A percentile compares a stretch with the other conserved stretches of the same genome.
phyloP scores from a whole-genome alignment of 2,329 filamentous ascomycete genomes.

The Fusarium liriodendri region DNA sequence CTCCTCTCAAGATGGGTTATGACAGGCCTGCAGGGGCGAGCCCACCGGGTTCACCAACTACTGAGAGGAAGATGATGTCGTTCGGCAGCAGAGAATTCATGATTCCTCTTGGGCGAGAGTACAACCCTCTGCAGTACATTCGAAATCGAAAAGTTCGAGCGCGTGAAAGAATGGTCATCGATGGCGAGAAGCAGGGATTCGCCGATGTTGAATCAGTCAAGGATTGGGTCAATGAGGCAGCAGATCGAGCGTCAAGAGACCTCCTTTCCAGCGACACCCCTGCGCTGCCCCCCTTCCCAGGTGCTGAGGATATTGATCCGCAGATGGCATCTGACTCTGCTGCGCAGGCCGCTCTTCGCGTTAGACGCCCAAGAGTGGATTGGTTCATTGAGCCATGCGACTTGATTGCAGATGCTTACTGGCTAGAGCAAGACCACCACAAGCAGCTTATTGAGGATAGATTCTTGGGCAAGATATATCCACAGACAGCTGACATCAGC shows the following conservation, averaged over 20 bases:
- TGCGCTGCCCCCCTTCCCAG: slow-evolving; percentile 58
- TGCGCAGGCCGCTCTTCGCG: slow-evolving; percentile 64
- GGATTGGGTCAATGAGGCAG: slow-evolving; percentile 80
- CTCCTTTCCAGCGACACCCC: slow-evolving; percentile 39
- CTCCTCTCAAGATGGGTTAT: slow-evolving; percentile 70
- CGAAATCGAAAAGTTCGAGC: slow-evolving; percentile 89
- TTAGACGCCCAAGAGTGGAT: slow-evolving; percentile 80
- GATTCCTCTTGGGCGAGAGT: slow-evolving; percentile 71
- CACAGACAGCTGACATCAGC: slow-evolving; percentile 49
- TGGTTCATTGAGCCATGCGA: slow-evolving; percentile 89
- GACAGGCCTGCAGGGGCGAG: slow-evolving; percentile 55
- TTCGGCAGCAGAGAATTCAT: slow-evolving; percentile 44
- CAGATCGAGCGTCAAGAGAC: slow-evolving; percentile 46
- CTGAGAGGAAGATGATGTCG: slow-evolving; percentile 45
- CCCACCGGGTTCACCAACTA: slow-evolving; percentile 54
- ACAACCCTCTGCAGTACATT: slow-evolving; percentile 93
- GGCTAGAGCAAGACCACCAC: slow-evolving; percentile 86
- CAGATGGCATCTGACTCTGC: slow-evolving; percentile 58
- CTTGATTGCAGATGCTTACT: slow-evolving; percentile 88
- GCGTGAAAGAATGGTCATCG: slow-evolving; percentile 78
- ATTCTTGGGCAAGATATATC: slow-evolving; percentile 79
- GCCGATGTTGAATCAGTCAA: slow-evolving; percentile 77
- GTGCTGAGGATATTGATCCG: slow-evolving; percentile 57
- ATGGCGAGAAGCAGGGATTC: slow-evolving; percentile 82
- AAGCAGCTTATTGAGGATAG: slow-evolving; percentile 85